Evolutionary conservation across 129 eudicot species (phyloP), one percentile per base, ranked within the genome.

Genomic region (Sambucus nigra): DNA sequence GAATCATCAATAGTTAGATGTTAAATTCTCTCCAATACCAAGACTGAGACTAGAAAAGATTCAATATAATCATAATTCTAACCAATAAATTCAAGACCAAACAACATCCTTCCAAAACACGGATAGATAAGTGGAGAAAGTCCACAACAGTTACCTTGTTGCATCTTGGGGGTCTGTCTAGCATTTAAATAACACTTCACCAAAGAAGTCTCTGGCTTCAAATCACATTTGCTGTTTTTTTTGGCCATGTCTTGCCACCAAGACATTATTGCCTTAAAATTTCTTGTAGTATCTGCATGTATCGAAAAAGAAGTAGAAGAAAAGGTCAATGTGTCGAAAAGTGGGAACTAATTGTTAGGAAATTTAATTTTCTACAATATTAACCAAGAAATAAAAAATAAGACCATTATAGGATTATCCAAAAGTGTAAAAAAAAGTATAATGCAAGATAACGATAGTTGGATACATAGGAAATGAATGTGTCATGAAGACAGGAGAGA

Each of bases 221-320:
- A 29, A 64, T 23, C 56, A 57, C 77, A 65, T 55, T 72, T 79
- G 63, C 32, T 59, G 50, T 76, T 91, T 53, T 59, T 72, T 55
- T 73, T 82, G 53, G 95, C 95, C 98, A 91, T 91, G 55, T 85
- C 95, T 75, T 76, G 85, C 99, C 95, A 91, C 95, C 99, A 91
- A 51, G 94, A 69, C 93, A 85, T 84, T 24, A 91, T 76, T 17
- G 87, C 80, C 76, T 91, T 82, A 32, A 91, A 91, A 52, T 75
- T 72, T 64, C 66, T 73, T 22, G 57, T 63, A 21, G 59, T 63
- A 13, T 79, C 98, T 91, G 61, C 69, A 71, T 10, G 17, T 25
- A 32, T 15, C 63, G 11, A 24, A 15, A 48, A 45, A 42, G 46
- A 45, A 0, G 29, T 16, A 13, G 47, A 17, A 46, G 19, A 26